Conservation (phyloP, 2,329 filamentous ascomycete genomes). For the Zalaria sp. region DNA sequence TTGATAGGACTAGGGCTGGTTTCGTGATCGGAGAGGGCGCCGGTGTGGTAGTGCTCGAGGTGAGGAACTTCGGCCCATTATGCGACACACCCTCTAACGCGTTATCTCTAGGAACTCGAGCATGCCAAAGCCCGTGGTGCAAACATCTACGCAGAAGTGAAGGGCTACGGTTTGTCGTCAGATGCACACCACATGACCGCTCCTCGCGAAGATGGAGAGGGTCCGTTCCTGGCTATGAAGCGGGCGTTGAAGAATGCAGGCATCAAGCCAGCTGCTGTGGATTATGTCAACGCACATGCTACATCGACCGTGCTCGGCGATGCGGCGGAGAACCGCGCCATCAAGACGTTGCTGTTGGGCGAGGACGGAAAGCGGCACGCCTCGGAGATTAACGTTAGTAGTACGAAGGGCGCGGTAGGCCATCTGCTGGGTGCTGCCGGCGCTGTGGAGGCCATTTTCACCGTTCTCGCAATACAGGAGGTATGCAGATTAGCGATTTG, state of each 20-base stretch:
- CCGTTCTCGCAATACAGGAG: slow-evolving; percentile 63
- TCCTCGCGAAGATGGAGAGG: slow-evolving; percentile 66
- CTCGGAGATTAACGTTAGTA: slow-evolving; percentile 64
- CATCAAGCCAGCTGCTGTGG: slow-evolving; percentile 54
- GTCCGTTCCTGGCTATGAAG: slow-evolving; percentile 75
- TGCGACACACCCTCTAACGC: not conserved
- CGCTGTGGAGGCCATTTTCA: slow-evolving; percentile 78
- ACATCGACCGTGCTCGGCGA: slow-evolving; percentile 81
- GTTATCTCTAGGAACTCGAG: slow-evolving; percentile 50
- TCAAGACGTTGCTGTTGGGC: slow-evolving; percentile 62
- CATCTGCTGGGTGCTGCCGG: slow-evolving; percentile 87
- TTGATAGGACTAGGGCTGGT: slow-evolving; percentile 64
- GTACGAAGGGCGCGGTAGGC: slow-evolving; percentile 85
- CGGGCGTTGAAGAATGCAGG: slow-evolving; percentile 61
- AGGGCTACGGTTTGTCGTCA: slow-evolving; percentile 77
- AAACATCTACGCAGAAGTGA: slow-evolving; percentile 74
- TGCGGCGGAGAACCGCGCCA: slow-evolving; percentile 72
- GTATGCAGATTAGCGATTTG: slow-evolving; percentile 34
- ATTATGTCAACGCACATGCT: slow-evolving; percentile 93
- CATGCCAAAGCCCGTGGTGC: slow-evolving; percentile 72
- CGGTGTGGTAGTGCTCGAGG: slow-evolving; percentile 73
- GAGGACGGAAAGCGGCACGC: slow-evolving; percentile 50
- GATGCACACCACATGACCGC: slow-evolving; percentile 93
- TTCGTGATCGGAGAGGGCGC: slow-evolving; percentile 93
- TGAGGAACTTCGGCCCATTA: slow-evolving; percentile 13